Conservation (phyloP, 306 rosid species). For the Rosa persica region DNA sequence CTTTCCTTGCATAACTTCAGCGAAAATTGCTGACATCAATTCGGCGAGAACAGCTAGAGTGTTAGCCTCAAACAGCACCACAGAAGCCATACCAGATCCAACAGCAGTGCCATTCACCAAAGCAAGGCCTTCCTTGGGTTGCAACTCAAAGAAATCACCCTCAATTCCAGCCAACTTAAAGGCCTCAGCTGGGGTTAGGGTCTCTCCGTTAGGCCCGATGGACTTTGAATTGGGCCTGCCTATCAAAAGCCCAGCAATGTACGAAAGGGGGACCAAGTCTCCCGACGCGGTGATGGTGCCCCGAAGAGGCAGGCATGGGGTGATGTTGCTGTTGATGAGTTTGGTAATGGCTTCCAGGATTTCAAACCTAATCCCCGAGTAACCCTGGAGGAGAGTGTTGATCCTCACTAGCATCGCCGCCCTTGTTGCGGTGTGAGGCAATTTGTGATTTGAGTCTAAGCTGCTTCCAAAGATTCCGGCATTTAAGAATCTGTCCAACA, state of each 20-base stretch:
- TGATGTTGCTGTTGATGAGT: slow-evolving; percentile 63
- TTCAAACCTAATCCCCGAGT: slow-evolving; percentile 84
- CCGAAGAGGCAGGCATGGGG: slow-evolving; percentile 80
- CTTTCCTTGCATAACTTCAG: slow-evolving; percentile 91
- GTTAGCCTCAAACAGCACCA: slow-evolving; percentile 78
- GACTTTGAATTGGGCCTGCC: slow-evolving; percentile 85
- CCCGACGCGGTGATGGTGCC: slow-evolving; percentile 89
- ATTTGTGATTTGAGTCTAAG: slow-evolving; percentile 51
- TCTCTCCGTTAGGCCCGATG: slow-evolving; percentile 61
- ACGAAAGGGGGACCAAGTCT: slow-evolving; percentile 81
- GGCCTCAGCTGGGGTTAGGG: slow-evolving; percentile 57
- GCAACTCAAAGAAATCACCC: slow-evolving; percentile 75
- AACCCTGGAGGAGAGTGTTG: slow-evolving; percentile 93
- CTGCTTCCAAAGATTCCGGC: slow-evolving; percentile 82
- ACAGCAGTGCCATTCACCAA: slow-evolving; percentile 92
- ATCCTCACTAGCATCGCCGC: slow-evolving; percentile 90
- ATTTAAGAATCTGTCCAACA: slow-evolving; percentile 66
- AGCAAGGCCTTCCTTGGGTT: slow-evolving; percentile 90
- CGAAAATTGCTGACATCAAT: slow-evolving; percentile 68
- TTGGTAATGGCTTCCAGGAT: slow-evolving; percentile 77
- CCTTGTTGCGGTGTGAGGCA: slow-evolving; percentile 72
- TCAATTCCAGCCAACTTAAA: slow-evolving; percentile 60
- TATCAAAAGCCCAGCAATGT: slow-evolving; percentile 70
- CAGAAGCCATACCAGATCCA: slow-evolving; percentile 86
- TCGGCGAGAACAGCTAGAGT: slow-evolving; percentile 57